Evolutionary conservation across 1,139 yeast species (phyloP).

Genomic region (Candida sp.): DNA sequence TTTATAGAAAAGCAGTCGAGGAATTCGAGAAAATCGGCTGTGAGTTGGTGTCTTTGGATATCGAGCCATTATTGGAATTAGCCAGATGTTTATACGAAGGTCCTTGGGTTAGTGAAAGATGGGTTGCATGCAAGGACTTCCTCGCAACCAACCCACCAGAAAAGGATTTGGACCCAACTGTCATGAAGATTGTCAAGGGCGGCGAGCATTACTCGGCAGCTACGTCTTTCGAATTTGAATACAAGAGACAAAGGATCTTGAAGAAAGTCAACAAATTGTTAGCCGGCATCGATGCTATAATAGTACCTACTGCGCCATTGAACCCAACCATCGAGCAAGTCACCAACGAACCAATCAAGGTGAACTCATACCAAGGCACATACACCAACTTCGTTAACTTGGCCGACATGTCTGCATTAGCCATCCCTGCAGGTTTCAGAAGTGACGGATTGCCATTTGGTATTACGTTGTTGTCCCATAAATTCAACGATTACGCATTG

Average conservation of each 20-base stretch:
- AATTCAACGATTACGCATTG: conserved; percentile 88
- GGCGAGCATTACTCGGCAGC: conserved; percentile 84
- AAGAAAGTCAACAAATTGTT: conserved; percentile 64
- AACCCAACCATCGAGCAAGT: conserved; percentile 82
- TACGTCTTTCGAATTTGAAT: conserved; percentile 82
- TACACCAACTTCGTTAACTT: conserved; percentile 96
- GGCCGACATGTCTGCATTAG: conserved; percentile 91
- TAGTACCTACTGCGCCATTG: conserved; percentile 94
- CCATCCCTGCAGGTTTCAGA: conserved; percentile 89
- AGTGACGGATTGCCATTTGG: conserved; percentile 90
- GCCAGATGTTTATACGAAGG: conserved; percentile 96
- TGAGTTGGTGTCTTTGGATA: conserved; percentile 63
- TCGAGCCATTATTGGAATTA: conserved; percentile 73
- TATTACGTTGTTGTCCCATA: conserved; percentile 79
- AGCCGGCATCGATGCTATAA: conserved; percentile 67
- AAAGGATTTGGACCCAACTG: conserved; percentile 80
- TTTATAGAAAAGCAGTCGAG: conserved; percentile 66
- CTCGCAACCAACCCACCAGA: conserved; percentile 76
- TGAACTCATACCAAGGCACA: conserved; percentile 92
- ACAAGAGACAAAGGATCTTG: conserved; percentile 76
- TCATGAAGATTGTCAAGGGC: conserved; percentile 71
- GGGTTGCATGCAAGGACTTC: conserved; percentile 79
- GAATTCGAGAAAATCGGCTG: conserved; percentile 62
- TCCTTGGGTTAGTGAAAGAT: conserved; percentile 99
- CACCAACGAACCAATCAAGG: conserved; percentile 74